phyloP scores from a whole-genome alignment of 2,329 filamentous ascomycete species.

The Fusarium globosum region DNA sequence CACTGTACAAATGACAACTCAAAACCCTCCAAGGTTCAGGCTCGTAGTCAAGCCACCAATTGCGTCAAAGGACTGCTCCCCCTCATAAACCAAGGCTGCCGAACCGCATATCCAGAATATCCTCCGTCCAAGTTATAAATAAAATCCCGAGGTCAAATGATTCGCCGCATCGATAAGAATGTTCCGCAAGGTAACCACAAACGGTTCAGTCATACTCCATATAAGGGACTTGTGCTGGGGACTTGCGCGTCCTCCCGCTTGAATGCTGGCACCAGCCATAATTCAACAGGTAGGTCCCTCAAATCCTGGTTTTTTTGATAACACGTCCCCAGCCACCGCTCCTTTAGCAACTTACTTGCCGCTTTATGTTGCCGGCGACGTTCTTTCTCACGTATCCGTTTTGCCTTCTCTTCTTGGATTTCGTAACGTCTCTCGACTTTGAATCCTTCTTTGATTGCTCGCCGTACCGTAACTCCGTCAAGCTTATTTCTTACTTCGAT shows the following conservation, averaged over 20 bases:
- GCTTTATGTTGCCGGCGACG: background rate
- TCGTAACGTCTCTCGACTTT: background rate
- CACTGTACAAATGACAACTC: background rate
- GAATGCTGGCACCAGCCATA: too few species aligned
- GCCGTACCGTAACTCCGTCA: background rate
- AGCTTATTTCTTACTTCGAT: too few species aligned
- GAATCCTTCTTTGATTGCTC: background rate
- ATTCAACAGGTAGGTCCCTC: too few species aligned
- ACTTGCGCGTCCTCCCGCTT: too few species aligned
- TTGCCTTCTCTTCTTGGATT: too few species aligned
- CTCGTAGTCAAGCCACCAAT: background rate
- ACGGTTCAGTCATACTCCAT: background rate
- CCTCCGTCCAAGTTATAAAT: accelerated
- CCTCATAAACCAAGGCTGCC: background rate
- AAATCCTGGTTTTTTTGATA: too few species aligned
- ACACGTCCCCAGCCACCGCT: too few species aligned
- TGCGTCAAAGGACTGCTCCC: accelerated
- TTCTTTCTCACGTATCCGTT: background rate
- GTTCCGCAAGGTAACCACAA: background rate
- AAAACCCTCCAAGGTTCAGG: too few species aligned
- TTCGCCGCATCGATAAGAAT: background rate
- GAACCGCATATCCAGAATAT: accelerated
- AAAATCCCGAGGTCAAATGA: too few species aligned
- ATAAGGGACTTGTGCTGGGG: too few species aligned
- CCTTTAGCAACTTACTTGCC: too few species aligned